These are phyloP conservation scores for Dothideomycetes sp. DNA, from an alignment of 2,329 filamentous ascomycete genomes.

Conservation along the genomic window DNA sequence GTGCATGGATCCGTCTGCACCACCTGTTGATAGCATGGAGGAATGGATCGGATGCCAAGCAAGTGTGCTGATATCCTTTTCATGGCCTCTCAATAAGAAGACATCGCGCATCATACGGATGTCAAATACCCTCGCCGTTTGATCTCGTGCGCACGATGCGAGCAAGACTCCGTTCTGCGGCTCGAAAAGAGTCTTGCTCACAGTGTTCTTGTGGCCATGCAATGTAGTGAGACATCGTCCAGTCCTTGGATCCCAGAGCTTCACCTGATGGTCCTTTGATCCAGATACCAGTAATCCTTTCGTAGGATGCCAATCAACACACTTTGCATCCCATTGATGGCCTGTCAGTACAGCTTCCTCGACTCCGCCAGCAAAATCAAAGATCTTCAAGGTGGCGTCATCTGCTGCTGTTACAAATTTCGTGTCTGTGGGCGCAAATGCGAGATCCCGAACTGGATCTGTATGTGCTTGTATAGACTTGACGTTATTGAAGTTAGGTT, in stretches of 20 bases:
- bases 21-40: constrained; percentile 80
- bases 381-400: constrained; percentile 87
- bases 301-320: constrained; percentile 92
- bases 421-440: constrained; percentile 85
- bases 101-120: constrained; percentile 98
- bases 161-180: constrained; percentile 72
- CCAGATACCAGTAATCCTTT: constrained; percentile 92
- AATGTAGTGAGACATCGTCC: constrained; percentile 84
- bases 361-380: constrained; percentile 80
- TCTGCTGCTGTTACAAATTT: constrained; percentile 97
- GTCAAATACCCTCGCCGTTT: constrained; percentile 88
- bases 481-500: constrained; percentile 98
- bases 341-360: constrained; percentile 78
- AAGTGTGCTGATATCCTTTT: constrained; percentile 89
- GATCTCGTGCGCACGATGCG: constrained; percentile 85
- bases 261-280: constrained; percentile 94
- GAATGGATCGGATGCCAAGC: constrained; percentile 91
- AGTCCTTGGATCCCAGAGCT: constrained; percentile 94
- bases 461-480: constrained; percentile 86
- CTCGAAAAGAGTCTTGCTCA: constrained; percentile 87
- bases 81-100: constrained; percentile 81
- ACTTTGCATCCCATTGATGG: constrained; percentile 97
- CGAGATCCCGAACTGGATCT: constrained; percentile 80
- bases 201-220: constrained; percentile 94
- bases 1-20: constrained; percentile 77